Evolutionary conservation across 2,329 filamentous ascomycete genomes (phyloP).

Genomic region (Cladosporium sp.): DNA sequence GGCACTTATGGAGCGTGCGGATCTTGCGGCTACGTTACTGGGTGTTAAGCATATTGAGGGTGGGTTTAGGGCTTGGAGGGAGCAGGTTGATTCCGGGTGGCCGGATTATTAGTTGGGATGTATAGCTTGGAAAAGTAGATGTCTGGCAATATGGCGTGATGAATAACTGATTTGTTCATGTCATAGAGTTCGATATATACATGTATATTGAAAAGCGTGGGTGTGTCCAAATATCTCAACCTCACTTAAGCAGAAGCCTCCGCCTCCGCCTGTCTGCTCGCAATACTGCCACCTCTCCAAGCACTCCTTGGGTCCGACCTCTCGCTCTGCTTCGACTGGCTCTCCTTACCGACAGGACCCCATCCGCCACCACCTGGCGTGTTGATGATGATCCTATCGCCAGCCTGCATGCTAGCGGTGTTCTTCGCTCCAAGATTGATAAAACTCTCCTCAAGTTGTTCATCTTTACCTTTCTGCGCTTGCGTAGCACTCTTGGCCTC

Average conservation of each 20-base stretch:
- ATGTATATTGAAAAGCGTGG: too few relatives aligned
- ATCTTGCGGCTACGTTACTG: conserved; percentile 52
- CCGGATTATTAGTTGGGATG: conserved; percentile 58
- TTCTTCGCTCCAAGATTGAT: too few relatives aligned
- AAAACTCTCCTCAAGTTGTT: conserved; percentile 13
- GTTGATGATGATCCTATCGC: too few relatives aligned
- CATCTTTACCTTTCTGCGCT: conserved; percentile 29
- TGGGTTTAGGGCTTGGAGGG: conserved; percentile 69
- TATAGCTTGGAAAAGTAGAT: too few relatives aligned
- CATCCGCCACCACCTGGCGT: too few relatives aligned
- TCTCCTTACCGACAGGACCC: conserved; percentile 50
- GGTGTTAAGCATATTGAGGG: conserved; percentile 66
- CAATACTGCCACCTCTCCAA: conserved; percentile 59
- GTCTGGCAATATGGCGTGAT: too few relatives aligned
- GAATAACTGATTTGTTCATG: too few relatives aligned
- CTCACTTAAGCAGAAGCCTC: conserved; percentile 39
- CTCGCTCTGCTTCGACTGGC: conserved; percentile 38
- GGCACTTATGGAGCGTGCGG: conserved; percentile 60
- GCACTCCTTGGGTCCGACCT: conserved; percentile 54
- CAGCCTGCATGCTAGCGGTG: too few relatives aligned
- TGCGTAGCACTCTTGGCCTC: conserved; percentile 57
- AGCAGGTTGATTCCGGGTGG: conserved; percentile 58
- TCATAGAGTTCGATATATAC: too few relatives aligned
- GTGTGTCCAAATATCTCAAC: neutral
- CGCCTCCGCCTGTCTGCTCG: conserved; percentile 50